Evolutionary conservation across 768 basidiomycete genomes (phyloP).

Genomic region (Pilatotrama ljubarskyi): DNA sequence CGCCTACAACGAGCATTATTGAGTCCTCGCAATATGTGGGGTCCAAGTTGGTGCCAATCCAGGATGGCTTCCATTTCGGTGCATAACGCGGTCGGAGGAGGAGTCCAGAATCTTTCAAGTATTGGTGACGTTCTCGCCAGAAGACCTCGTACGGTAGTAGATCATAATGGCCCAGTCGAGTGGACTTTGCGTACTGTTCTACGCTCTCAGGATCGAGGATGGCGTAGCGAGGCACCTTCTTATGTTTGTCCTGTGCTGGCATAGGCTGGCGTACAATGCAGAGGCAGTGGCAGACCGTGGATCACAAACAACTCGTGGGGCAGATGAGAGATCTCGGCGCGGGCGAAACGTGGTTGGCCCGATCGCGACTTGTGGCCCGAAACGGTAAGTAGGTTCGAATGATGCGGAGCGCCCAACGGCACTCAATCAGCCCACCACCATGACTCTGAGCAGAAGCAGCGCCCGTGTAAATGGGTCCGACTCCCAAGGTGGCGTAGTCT

Average conservation of each 20-base stretch:
- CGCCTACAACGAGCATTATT: slow-evolving; percentile 1
- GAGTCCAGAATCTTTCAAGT: slow-evolving; percentile 18
- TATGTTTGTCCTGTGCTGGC: not conserved
- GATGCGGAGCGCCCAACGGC: too few species aligned
- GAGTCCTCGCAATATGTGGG: slow-evolving; percentile 21
- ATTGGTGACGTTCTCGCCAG: slow-evolving; percentile 19
- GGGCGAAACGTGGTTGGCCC: too few species aligned
- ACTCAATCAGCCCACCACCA: too few species aligned
- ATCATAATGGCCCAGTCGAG: not conserved
- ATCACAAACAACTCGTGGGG: too few species aligned
- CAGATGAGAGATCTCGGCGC: too few species aligned
- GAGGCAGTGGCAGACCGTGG: too few species aligned
- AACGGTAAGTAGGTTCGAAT: too few species aligned
- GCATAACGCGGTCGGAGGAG: slow-evolving; percentile 21
- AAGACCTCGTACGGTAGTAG: not conserved
- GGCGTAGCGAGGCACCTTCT: not conserved
- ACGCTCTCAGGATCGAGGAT: not conserved
- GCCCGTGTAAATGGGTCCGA: too few species aligned
- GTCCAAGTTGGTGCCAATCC: slow-evolving; percentile 15
- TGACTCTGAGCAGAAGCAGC: too few species aligned
- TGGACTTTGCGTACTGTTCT: not conserved
- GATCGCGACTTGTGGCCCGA: too few species aligned
- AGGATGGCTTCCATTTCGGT: slow-evolving; percentile 16
- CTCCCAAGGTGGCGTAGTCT: too few species aligned
- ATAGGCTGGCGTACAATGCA: too few species aligned